Evolutionary conservation across 345 rosid species (phyloP).

Genomic region (Lepidium aucheri): DNA sequence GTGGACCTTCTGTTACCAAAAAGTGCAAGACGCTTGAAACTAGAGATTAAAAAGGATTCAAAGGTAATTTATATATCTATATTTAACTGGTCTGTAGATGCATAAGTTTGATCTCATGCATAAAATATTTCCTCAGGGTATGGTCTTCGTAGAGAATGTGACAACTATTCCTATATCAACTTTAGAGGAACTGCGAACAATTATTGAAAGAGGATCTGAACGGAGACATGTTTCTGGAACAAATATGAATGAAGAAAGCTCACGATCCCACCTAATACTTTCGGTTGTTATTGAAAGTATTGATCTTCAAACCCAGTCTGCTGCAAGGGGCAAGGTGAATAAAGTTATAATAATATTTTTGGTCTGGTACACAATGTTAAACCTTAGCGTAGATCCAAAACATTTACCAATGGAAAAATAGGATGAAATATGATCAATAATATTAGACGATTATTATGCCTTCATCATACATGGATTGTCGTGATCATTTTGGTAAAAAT

Average conservation of each 20-base stretch:
- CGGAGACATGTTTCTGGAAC: constrained; percentile 82
- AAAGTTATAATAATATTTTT: not conserved
- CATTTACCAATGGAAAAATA: not conserved
- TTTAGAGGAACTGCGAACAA: constrained; percentile 57
- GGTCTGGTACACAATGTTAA: not conserved
- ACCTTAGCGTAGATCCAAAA: not conserved
- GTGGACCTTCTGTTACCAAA: constrained; percentile 76
- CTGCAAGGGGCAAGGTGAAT: constrained; percentile 87
- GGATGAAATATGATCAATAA: not conserved
- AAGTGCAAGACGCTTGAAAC: constrained; percentile 55
- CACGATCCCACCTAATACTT: constrained; percentile 89
- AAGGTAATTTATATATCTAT: constrained; percentile 42
- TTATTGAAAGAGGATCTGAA: constrained; percentile 78
- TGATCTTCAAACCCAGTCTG: constrained; percentile 86
- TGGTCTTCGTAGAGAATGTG: constrained; percentile 85
- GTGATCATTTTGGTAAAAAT: not conserved
- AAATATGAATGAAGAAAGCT: constrained; percentile 95
- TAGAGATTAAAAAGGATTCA: constrained; percentile 91
- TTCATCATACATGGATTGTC: not conserved
- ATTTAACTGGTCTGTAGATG: not conserved
- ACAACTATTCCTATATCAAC: constrained; percentile 65
- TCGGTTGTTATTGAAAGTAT: constrained; percentile 87
- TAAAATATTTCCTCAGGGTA: constrained; percentile 48
- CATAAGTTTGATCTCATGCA: not conserved
- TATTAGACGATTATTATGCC: not conserved